Evolutionary conservation across 148 eudicot species (phyloP).

Genomic region (Dysphania ambrosioides): DNA sequence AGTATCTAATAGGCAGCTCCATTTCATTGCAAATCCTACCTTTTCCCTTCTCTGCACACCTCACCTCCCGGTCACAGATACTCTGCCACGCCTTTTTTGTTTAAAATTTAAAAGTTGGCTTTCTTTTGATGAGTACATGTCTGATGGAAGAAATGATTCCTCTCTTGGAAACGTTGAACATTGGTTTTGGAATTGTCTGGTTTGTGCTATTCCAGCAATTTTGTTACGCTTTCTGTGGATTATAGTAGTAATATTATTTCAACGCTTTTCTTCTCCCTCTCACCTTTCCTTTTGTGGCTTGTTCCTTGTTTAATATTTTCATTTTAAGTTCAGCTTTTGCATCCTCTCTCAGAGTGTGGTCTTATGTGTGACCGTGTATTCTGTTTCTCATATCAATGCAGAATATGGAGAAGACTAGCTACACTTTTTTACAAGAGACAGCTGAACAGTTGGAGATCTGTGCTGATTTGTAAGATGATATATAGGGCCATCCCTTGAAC

Average conservation of each 20-base stretch:
- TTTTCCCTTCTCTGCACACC: too few species aligned
- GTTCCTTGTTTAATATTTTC: neutral
- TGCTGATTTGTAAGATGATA: constrained; percentile 1
- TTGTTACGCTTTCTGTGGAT: neutral
- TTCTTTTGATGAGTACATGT: neutral
- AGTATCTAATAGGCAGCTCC: too few species aligned
- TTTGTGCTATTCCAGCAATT: neutral
- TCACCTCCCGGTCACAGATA: neutral
- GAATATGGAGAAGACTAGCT: constrained; percentile 12
- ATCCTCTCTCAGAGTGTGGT: neutral
- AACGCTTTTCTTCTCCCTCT: neutral
- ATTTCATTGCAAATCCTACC: too few species aligned
- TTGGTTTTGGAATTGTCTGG: too few species aligned
- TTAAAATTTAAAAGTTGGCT: neutral
- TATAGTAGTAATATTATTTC: neutral
- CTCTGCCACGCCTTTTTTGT: neutral
- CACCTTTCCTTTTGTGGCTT: neutral
- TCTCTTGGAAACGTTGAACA: neutral
- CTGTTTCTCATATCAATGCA: constrained; percentile 12
- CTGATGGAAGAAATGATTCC: neutral
- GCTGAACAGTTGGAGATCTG: constrained; percentile 10
- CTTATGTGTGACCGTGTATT: neutral
- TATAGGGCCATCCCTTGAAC: too few species aligned
- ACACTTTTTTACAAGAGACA: neutral
- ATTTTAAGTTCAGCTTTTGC: neutral